Percentiles rank a stretch among this genome's conserved stretches.
Evolutionary conservation across 495 filamentous ascomycete genomes (phyloP).

Genomic region (Penicillium soppii): DNA sequence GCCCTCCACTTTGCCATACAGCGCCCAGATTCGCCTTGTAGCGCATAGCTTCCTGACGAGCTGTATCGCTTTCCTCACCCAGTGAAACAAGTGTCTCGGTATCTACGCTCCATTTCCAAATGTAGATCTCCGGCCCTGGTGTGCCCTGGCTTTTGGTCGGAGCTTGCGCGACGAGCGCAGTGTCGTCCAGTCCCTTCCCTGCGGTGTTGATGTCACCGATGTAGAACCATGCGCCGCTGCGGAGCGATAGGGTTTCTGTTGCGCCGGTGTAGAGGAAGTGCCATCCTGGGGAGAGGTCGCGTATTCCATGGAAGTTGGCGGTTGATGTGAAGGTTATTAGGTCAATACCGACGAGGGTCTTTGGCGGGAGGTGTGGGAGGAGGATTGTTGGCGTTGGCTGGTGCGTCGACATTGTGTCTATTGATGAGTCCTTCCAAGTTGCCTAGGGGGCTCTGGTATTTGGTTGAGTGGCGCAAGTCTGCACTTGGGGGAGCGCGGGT

Average conservation of each 20-base stretch:
- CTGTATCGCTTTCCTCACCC: constrained; percentile 20
- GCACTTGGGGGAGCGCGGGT: neutral
- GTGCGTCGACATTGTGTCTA: constrained; percentile 11
- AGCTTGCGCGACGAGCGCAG: constrained; percentile 12
- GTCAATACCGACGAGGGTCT: constrained; percentile 52
- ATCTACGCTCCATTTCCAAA: constrained; percentile 47
- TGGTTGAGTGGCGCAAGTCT: neutral
- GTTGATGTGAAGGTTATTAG: constrained; percentile 55
- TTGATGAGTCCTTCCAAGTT: neutral
- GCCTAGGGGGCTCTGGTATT: neutral
- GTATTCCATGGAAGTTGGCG: constrained; percentile 58
- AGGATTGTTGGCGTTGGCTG: constrained; percentile 47
- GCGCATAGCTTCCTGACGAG: constrained; percentile 37
- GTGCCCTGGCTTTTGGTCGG: neutral
- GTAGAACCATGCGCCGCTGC: constrained; percentile 63
- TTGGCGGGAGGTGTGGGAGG: constrained; percentile 46
- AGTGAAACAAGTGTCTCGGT: constrained; percentile 34
- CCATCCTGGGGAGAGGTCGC: constrained; percentile 54
- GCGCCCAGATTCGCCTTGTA: constrained; percentile 39
- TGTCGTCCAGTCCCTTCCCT: constrained; percentile 12
- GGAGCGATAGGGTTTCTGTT: constrained; percentile 53
- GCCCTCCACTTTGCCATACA: constrained; percentile 40
- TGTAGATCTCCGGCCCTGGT: constrained; percentile 29
- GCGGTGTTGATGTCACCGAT: constrained; percentile 35
- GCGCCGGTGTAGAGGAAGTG: constrained; percentile 63